These are phyloP conservation scores for Lathyrus oleraceus DNA, from an alignment of 306 rosid genomes.

Conservation along the genomic window DNA sequence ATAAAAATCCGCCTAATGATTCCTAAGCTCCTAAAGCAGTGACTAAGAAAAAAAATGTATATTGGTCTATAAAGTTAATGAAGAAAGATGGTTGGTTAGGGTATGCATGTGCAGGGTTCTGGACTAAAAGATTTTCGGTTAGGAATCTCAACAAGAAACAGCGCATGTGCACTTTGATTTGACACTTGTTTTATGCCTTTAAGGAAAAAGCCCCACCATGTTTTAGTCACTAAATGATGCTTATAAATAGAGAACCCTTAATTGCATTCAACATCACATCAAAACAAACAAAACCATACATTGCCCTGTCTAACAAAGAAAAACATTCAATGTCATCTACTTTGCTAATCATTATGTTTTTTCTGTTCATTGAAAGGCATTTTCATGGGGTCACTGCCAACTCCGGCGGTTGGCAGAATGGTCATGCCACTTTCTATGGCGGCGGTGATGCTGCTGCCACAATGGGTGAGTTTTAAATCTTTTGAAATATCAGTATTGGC, in stretches of 20 bases:
- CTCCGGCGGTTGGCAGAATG: conserved; percentile 64
- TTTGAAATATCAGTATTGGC: too few relatives aligned
- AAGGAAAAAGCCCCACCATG: conserved; percentile 14
- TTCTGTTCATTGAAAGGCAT: conserved; percentile 33
- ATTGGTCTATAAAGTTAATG: not conserved
- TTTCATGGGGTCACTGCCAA: conserved; percentile 41
- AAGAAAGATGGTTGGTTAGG: conserved; percentile 21
- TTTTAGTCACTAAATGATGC: conserved; percentile 24
- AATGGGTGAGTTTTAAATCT: conserved; percentile 59
- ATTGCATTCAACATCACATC: conserved; percentile 28
- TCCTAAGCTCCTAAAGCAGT: too few relatives aligned
- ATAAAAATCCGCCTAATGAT: not conserved
- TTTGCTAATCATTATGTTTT: conserved; percentile 9
- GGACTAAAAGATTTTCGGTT: conserved; percentile 47
- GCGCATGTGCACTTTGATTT: conserved; percentile 58
- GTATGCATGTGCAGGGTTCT: conserved; percentile 45
- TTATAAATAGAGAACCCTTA: conserved; percentile 50
- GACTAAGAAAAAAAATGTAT: too few relatives aligned
- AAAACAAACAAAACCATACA: conserved; percentile 27
- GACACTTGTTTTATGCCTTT: conserved; percentile 36
- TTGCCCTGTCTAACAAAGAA: conserved; percentile 10
- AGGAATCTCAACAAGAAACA: conserved; percentile 56
- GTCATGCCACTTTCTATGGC: conserved; percentile 87
- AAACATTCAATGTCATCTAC: conserved; percentile 40
- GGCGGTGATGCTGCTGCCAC: conserved; percentile 85